Evolutionary conservation across 2,329 filamentous ascomycete genomes (phyloP).

Genomic region (Alternaria metachromatica): DNA sequence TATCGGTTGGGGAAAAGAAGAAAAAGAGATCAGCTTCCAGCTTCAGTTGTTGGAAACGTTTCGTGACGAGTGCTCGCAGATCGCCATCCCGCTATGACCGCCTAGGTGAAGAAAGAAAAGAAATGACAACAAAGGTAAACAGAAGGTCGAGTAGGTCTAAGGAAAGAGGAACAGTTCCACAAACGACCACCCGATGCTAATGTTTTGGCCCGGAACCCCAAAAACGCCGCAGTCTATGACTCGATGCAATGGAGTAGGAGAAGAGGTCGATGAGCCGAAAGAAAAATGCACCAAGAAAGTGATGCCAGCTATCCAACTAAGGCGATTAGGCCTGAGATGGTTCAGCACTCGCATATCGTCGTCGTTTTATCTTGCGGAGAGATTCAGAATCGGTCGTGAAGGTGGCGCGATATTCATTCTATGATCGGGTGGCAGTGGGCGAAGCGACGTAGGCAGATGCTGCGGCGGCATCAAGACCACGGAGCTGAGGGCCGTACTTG

Average conservation of each 20-base stretch:
- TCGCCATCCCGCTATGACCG: conserved; percentile 2
- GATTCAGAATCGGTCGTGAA: conserved; percentile 5
- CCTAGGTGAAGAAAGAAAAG: conserved; percentile 5
- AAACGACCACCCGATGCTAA: conserved; percentile 35
- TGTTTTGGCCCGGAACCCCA: conserved; percentile 26
- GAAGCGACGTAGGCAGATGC: conserved; percentile 36
- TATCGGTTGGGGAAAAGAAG: background rate
- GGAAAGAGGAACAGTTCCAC: conserved; percentile 11
- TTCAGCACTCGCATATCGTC: conserved; percentile 25
- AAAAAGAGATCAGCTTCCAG: background rate
- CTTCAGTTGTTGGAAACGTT: background rate
- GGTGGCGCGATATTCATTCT: conserved; percentile 4
- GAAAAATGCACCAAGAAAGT: conserved; percentile 25
- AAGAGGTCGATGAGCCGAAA: conserved; percentile 11
- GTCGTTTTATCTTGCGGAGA: conserved; percentile 15
- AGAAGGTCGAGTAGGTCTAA: background rate
- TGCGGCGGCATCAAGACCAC: conserved; percentile 60
- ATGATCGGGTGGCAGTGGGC: conserved; percentile 30
- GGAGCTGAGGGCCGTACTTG: conserved; percentile 65
- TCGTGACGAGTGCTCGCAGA: background rate
- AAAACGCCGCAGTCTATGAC: conserved; percentile 34
- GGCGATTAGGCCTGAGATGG: conserved; percentile 22
- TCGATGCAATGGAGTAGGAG: conserved; percentile 27
- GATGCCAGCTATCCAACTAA: conserved; percentile 33
- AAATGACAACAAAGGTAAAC: conserved; percentile 5